Evolutionary conservation across 352 stramenopile species (phyloP), one percentile per base, ranked within the genome.

Genomic region (Globisporangium heterothallicum): DNA sequence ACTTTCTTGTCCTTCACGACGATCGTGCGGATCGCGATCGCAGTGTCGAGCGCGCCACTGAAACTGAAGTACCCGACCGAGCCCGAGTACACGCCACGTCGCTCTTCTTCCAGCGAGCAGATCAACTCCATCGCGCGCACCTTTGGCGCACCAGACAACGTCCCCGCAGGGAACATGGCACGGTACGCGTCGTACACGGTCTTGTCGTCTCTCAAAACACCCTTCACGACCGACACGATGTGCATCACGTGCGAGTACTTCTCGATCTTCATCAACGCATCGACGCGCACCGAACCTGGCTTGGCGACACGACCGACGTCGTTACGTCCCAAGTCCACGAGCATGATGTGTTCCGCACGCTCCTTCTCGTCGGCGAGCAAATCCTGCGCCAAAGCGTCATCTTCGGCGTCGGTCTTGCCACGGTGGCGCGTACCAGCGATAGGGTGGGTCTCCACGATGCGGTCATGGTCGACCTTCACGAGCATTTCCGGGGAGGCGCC

Each of bases 171-270:
- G 55, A 96, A 94, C 66, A 94, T 80, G 32, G 86, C 84, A 36
- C 84, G 80, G 59, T 94, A 94, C n/a, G 86, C 86, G 58, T 96
- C 86, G 53, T 89, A 93, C 56, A 94, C 81, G 4, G 73, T 92
- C 57, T 81, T 80, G 66, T 94, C 84, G 2, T 84, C 58, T 8
- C 78, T 76, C 42, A 96, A 56, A 27, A 84, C 58, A 42, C 86
- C 86, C 66, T 90, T 94, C 34, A 96, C 86, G 19, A 93, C 81
- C 29, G 84, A 94, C 48, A 94, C 84, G 54, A 96, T 94, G 70
- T 96, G 86, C 82, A 96, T 96, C 56, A 96, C 86, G 57, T 96
- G 86, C 50, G 84, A 94, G 72, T 96, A 96, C 67, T 92, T 92
- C 51, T 96, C 86, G 49, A 96, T 92, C 64, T 92, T 72, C 86